Conservation (phyloP, 2,329 filamentous ascomycete genomes). For the Talaromyces marneffei region DNA sequence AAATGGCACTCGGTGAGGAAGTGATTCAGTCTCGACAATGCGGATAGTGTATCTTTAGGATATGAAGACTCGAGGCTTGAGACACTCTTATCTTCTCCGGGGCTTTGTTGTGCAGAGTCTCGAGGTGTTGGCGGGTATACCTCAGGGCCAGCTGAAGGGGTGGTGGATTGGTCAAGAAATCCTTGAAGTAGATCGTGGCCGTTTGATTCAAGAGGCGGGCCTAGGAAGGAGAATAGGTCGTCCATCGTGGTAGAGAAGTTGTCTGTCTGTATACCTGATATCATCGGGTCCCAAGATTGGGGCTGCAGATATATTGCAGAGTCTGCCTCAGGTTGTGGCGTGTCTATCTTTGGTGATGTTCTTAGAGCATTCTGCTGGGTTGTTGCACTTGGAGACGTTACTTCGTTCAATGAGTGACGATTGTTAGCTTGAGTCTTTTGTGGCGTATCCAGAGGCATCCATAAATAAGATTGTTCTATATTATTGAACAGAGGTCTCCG, state of each 20-base stretch:
- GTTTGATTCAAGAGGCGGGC: background rate
- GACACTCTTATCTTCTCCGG: background rate
- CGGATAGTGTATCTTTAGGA: background rate
- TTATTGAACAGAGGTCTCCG: background rate
- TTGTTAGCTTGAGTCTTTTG: background rate
- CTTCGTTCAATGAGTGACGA: background rate
- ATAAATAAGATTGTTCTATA: background rate
- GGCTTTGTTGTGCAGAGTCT: background rate
- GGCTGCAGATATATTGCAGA: background rate
- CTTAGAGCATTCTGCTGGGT: background rate
- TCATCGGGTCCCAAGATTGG: constrained; percentile 4
- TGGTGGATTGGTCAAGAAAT: background rate
- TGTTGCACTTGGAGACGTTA: background rate
- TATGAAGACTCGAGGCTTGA: background rate
- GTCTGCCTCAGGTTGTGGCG: background rate
- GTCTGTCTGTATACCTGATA: background rate
- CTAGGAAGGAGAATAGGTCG: background rate
- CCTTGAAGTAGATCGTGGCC: background rate
- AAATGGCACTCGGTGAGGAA: background rate
- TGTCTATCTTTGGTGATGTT: background rate
- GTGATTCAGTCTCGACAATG: background rate
- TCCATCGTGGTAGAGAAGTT: background rate
- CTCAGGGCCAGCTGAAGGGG: background rate
- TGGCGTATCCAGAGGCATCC: background rate
- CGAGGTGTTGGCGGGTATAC: background rate